Evolutionary conservation across 2,329 filamentous ascomycete species (phyloP), one percentile per base, ranked within the genome.

Genomic region (Epichloe uncinata): DNA sequence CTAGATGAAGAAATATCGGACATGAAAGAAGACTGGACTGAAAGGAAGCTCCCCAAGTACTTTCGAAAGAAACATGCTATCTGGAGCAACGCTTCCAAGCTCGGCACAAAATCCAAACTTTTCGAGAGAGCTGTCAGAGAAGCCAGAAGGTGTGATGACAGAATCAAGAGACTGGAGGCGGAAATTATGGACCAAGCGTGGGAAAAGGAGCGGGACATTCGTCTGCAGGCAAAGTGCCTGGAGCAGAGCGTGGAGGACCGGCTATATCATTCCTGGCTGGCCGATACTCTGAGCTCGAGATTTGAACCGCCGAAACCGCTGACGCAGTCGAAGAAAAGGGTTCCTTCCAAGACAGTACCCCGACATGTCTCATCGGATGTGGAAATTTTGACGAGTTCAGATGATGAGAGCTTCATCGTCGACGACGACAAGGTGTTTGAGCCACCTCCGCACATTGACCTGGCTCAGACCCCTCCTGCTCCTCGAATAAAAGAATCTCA

Each of bases 171-270:
- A 44, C 63, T 81, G 15, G 71, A 72, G 9, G 57, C 69, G 1
- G 73, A 79, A 18, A 77, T 88, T 35, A 54, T 71, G 20, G 56
- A 61, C 1, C 66, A 74, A 15, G 61, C 70, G 33, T 87, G 82
- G 77, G 62, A 65, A 11, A 75, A 68, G 7, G 66, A 69, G 20
- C 57, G 64, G 1, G 72, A 81, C 13, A 60, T 93, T 13, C 66
- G 70, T 26, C 67, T 65, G 5, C 77, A 80, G 57, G 80, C 81
- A 45, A 64, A 67, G 11, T 74, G 68, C 36, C 67, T 95, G 49
- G 81, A 91, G 52, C 68, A 71, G 4, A 87, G 74, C 3, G 66
- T 95, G 1, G 74, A 78, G 36, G 75, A 84, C 49, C 75, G 77
- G 45, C 69, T 82, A 57, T 64, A 77, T 38, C 61, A 73, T 8